Evolutionary conservation across 768 basidiomycete genomes (phyloP).

Genomic region (Pleurotus tuoliensis): DNA sequence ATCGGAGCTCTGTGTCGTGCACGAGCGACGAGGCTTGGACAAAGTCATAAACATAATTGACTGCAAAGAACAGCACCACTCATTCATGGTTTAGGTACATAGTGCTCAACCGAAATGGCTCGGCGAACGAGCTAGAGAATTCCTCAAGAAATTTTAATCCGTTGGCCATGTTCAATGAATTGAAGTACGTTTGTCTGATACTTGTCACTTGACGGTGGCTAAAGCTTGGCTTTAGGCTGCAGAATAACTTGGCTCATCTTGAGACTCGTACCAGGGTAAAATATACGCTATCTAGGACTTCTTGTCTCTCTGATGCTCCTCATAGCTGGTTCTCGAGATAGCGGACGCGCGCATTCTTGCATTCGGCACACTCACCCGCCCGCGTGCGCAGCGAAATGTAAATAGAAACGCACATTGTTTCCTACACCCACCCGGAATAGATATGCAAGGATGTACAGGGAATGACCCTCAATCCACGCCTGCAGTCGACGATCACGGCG

Average conservation of each 20-base stretch:
- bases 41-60: slow-evolving; percentile 42
- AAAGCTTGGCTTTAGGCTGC: slow-evolving; percentile 39
- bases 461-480: not conserved
- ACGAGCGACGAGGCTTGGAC: slow-evolving; percentile 83
- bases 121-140: slow-evolving; percentile 66
- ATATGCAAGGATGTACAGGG: slow-evolving; percentile 9
- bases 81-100: slow-evolving; percentile 50
- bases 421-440: slow-evolving; percentile 67
- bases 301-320: slow-evolving; percentile 18
- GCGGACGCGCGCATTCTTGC: slow-evolving; percentile 71
- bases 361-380: slow-evolving; percentile 60
- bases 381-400: slow-evolving; percentile 49
- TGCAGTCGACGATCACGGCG: slow-evolving; percentile 9
- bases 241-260: slow-evolving; percentile 64
- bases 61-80: not conserved
- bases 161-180: slow-evolving; percentile 61
- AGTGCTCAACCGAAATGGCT: slow-evolving; percentile 70
- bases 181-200: slow-evolving; percentile 55
- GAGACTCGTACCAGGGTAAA: slow-evolving; percentile 64
- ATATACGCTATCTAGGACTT: slow-evolving; percentile 39
- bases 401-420: slow-evolving; percentile 69
- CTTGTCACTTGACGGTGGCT: not conserved
- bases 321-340: slow-evolving; percentile 64
- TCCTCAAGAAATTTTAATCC: slow-evolving; percentile 70
- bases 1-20: slow-evolving; percentile 64